Percentiles rank a stretch among this genome's conserved stretches.
phyloP scores from a whole-genome alignment of 805 yeast species.

The Candida nemodendra region DNA sequence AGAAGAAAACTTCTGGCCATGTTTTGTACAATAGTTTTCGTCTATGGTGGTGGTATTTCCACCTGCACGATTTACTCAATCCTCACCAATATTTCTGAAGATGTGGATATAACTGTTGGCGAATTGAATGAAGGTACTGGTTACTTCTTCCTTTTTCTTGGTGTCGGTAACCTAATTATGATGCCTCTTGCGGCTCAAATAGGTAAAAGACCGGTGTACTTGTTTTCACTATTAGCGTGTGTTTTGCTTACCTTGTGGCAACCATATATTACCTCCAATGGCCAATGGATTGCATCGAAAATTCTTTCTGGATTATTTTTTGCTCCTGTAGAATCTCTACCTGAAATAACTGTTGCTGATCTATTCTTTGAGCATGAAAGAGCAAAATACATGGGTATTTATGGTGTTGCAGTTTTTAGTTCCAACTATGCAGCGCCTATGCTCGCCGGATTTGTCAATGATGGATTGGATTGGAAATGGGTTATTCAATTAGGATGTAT shows the following conservation, averaged over 20 bases:
- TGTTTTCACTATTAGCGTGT: conserved; percentile 32
- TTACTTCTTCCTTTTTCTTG: conserved; percentile 40
- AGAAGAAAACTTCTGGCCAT: conserved; percentile 47
- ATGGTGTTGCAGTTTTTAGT: conserved; percentile 51
- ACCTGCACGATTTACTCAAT: conserved; percentile 30
- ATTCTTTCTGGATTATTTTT: conserved; percentile 32
- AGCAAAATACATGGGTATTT: conserved; percentile 46
- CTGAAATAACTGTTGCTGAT: conserved; percentile 49
- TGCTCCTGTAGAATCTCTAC: conserved; percentile 46
- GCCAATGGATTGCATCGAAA: conserved; percentile 33
- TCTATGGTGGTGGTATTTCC: conserved; percentile 28
- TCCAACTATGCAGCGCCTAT: conserved; percentile 59
- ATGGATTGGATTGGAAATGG: conserved; percentile 53
- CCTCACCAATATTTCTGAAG: conserved; percentile 22
- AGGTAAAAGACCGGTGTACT: conserved; percentile 38
- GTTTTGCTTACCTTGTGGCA: conserved; percentile 33
- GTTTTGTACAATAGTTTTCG: conserved; percentile 42
- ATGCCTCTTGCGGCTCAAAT: conserved; percentile 39
- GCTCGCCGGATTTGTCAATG: conserved; percentile 55
- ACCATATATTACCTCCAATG: conserved; percentile 32
- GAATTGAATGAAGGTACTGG: conserved; percentile 41
- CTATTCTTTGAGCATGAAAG: conserved; percentile 52
- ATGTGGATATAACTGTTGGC: conserved; percentile 24
- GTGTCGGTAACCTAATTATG: conserved; percentile 36
- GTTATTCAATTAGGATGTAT: conserved; percentile 50